Percentiles rank a stretch among this genome's conserved stretches.
Evolutionary conservation across 352 stramenopile species (phyloP).

Genomic region (Pythium volutum): DNA sequence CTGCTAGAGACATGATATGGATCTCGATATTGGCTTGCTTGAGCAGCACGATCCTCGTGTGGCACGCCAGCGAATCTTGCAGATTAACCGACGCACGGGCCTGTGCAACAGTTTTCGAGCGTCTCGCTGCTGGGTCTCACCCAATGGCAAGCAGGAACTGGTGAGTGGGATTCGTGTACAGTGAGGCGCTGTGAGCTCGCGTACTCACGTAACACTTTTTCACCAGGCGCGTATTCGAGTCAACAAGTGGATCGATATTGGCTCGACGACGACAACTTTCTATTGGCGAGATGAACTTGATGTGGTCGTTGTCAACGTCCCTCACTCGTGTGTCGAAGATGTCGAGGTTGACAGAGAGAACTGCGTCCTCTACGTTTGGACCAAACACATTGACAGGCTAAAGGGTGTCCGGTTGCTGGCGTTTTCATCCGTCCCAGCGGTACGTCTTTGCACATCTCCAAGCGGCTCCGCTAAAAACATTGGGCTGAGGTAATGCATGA

Average conservation of each 20-base stretch:
- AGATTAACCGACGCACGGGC: slow-evolving; percentile 26
- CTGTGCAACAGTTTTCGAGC: slow-evolving; percentile 25
- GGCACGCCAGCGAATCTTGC: slow-evolving; percentile 24
- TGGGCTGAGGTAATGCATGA: background rate
- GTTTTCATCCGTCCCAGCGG: slow-evolving; percentile 16
- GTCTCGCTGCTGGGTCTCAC: slow-evolving; percentile 29
- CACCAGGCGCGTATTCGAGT: slow-evolving; percentile 36
- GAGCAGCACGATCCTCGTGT: slow-evolving; percentile 27
- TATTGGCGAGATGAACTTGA: slow-evolving; percentile 42
- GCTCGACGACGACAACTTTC: slow-evolving; percentile 40
- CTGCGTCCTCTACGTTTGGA: slow-evolving; percentile 30
- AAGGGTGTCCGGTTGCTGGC: slow-evolving; percentile 28
- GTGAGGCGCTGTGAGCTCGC: background rate
- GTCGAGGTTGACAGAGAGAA: slow-evolving; percentile 35
- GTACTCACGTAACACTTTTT: background rate
- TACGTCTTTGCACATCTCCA: background rate
- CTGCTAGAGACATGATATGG: background rate
- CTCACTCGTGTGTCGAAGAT: slow-evolving; percentile 41
- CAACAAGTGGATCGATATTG: slow-evolving; percentile 56
- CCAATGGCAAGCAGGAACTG: slow-evolving; percentile 22
- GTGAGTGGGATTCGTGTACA: slow-evolving; percentile 7
- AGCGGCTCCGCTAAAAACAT: background rate
- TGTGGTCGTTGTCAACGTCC: slow-evolving; percentile 53
- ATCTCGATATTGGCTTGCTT: background rate
- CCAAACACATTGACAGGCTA: slow-evolving; percentile 29